These are phyloP conservation scores for Poterioochromonas sp. DNA, from an alignment of 352 stramenopile genomes.

Conservation along the genomic window DNA sequence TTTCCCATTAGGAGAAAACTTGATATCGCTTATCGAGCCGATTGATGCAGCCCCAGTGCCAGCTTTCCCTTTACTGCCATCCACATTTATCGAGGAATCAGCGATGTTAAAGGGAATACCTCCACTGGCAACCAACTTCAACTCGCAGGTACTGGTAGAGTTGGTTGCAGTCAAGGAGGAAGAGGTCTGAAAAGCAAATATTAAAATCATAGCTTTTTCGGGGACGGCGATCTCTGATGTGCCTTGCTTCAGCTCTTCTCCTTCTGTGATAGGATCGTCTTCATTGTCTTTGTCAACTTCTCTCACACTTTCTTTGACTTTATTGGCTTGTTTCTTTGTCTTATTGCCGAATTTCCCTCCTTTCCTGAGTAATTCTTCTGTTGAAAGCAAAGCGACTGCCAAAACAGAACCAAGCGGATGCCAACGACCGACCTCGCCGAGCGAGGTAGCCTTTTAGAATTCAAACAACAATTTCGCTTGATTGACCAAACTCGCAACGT, in stretches of 20 bases:
- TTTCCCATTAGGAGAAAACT: constrained; percentile 71
- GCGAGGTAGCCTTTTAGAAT: neutral
- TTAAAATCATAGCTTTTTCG: too few species aligned
- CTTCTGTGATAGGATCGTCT: neutral
- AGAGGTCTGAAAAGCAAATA: too few species aligned
- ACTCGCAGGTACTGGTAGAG: too few species aligned
- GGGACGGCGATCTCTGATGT: neutral
- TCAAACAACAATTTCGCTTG: neutral
- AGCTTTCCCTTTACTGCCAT: too few species aligned
- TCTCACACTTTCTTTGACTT: neutral
- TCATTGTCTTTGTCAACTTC: neutral
- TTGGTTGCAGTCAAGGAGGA: too few species aligned
- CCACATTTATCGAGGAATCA: too few species aligned
- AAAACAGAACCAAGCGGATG: constrained; percentile 69
- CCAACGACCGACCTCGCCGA: constrained; percentile 44
- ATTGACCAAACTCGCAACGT: constrained; percentile 72
- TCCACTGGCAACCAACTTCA: too few species aligned
- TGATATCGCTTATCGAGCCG: constrained; percentile 30
- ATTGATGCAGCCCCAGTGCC: too few species aligned
- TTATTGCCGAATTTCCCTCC: neutral
- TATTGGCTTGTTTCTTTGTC: neutral
- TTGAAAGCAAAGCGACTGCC: constrained; percentile 59
- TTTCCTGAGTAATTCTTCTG: too few species aligned
- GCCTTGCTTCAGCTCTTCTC: neutral
- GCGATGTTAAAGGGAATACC: too few species aligned